Conservation (phyloP, 2,329 filamentous ascomycete species). For the Botrytis deweyae region DNA sequence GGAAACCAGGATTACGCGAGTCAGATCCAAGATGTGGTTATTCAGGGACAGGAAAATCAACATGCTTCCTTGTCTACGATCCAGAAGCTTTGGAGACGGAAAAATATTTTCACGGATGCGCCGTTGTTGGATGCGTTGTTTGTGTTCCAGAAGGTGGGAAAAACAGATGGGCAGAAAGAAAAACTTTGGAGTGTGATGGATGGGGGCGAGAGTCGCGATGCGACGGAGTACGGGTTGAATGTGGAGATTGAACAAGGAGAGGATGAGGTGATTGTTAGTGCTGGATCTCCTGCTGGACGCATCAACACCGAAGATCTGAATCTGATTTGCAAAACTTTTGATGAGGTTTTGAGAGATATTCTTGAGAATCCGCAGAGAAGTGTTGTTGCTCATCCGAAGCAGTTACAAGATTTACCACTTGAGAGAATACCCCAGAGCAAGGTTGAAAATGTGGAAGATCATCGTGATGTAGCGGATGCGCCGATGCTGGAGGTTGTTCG, state of each 20-base stretch:
- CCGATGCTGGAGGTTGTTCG: constrained; percentile 7
- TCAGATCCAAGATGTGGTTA: constrained; percentile 10
- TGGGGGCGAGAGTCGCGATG: background rate
- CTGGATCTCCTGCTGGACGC: constrained; percentile 12
- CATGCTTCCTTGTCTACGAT: constrained; percentile 14
- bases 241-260: constrained; percentile 7
- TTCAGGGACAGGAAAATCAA: constrained; percentile 11
- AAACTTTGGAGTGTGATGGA: constrained; percentile 3
- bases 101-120: background rate
- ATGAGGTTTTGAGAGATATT: constrained; percentile 4
- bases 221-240: constrained; percentile 18
- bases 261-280: background rate
- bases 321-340: background rate
- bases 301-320: constrained; percentile 11
- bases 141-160: constrained; percentile 6
- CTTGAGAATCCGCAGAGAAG: constrained; percentile 3
- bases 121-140: constrained; percentile 15
- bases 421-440: background rate
- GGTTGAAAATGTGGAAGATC: background rate
- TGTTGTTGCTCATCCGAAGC: background rate
- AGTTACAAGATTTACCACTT: background rate
- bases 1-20: constrained; percentile 21
- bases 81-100: constrained; percentile 1
- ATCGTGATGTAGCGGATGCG: background rate
- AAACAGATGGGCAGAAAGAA: background rate